Evolutionary conservation across 176 grass and related monocot genomes (phyloP).

Genomic region (Hsuehochloa calcarea): DNA sequence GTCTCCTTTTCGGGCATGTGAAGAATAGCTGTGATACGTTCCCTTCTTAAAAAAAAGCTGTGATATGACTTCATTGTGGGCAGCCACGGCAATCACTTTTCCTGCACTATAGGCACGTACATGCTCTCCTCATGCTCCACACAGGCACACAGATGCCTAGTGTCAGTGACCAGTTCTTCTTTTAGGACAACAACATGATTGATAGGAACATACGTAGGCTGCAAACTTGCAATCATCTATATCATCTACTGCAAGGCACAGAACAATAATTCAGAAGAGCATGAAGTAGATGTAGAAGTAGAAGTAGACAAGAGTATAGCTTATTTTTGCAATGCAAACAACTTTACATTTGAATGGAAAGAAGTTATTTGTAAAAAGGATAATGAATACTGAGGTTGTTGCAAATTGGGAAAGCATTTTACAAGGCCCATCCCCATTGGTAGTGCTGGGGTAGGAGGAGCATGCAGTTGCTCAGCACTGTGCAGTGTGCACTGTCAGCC

Average conservation of each 20-base stretch:
- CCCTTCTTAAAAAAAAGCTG: neutral
- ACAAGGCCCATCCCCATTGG: neutral
- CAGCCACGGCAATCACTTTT: neutral
- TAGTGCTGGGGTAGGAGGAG: neutral
- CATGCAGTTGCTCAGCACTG: neutral
- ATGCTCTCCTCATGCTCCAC: neutral
- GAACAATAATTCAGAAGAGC: neutral
- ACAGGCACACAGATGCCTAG: neutral
- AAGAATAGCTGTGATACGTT: neutral
- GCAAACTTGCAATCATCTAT: neutral
- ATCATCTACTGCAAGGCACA: neutral
- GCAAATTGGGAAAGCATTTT: neutral
- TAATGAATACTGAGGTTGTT: neutral
- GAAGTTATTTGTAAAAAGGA: neutral
- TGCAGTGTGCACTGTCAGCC: neutral
- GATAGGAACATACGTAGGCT: neutral
- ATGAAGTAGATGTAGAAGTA: neutral
- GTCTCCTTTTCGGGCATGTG: neutral
- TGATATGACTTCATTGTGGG: neutral
- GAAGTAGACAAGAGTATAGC: neutral
- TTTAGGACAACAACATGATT: neutral
- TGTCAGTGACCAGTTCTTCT: neutral
- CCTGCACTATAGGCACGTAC: neutral
- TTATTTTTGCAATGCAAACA: neutral
- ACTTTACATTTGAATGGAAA: neutral